Evolutionary conservation across 148 eudicot genomes (phyloP).

Genomic region (Fagopyrum tataricum): DNA sequence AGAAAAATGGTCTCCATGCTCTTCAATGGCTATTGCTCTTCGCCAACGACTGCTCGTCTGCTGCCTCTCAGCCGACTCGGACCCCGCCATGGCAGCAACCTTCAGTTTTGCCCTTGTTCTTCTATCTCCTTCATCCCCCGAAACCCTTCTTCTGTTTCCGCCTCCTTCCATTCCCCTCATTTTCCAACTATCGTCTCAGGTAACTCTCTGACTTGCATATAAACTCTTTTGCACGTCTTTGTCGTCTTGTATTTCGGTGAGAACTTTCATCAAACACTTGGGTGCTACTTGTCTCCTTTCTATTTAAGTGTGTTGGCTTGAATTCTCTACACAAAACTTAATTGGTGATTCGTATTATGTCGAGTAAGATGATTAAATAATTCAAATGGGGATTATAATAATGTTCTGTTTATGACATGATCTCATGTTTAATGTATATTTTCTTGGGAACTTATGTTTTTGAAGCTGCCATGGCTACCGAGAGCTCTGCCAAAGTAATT

Average conservation of each 20-base stretch:
- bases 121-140: slow-evolving; percentile 2
- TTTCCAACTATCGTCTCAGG: slow-evolving; percentile 28
- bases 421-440: neutral
- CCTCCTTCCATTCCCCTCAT: slow-evolving; percentile 19
- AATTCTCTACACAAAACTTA: no score
- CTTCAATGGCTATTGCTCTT: slow-evolving; percentile 34
- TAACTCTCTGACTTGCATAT: slow-evolving; percentile 6
- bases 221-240: neutral
- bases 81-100: slow-evolving; percentile 14
- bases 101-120: slow-evolving; percentile 18
- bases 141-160: slow-evolving; percentile 16
- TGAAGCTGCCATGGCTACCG: slow-evolving; percentile 48
- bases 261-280: neutral
- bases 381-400: no score
- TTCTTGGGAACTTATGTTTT: slow-evolving; percentile 3
- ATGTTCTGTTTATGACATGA: neutral
- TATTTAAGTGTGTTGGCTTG: no score
- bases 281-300: neutral
- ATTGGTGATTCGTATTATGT: no score
- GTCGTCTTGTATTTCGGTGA: neutral
- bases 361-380: no score
- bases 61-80: slow-evolving; percentile 19
- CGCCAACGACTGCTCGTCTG: slow-evolving; percentile 40
- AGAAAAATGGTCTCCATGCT: slow-evolving; percentile 40
- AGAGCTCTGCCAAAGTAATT: slow-evolving; percentile 49